phyloP scores from a whole-genome alignment of 345 rosid species.

The Euphorbia pulcherrima region DNA sequence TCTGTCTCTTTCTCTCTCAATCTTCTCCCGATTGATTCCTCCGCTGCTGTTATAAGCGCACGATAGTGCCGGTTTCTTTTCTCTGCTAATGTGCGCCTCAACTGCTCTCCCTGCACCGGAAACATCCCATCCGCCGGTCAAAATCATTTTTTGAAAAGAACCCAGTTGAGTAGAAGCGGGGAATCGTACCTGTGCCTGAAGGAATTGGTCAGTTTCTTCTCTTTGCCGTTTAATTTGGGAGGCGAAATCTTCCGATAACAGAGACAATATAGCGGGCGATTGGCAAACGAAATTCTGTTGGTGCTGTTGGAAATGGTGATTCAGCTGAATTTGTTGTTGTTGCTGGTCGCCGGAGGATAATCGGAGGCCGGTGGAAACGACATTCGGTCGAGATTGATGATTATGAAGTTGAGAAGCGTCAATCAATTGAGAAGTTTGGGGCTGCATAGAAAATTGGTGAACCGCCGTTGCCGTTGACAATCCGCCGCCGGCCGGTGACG shows the following conservation, averaged over 20 bases:
- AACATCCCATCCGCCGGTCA: not conserved
- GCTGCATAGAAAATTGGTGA: conserved; percentile 37
- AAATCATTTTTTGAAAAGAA: not conserved
- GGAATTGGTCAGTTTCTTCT: conserved; percentile 70
- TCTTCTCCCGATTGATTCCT: conserved; percentile 52
- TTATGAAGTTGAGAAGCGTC: conserved; percentile 52
- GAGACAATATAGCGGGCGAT: conserved; percentile 32
- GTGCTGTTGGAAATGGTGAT: conserved; percentile 8
- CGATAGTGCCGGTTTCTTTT: conserved; percentile 70
- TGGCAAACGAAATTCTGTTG: conserved; percentile 27
- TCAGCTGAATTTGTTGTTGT: conserved; percentile 14
- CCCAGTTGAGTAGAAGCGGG: conserved; percentile 7
- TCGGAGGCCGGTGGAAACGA: conserved; percentile 75
- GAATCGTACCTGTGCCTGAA: conserved; percentile 62
- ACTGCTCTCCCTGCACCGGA: conserved; percentile 56
- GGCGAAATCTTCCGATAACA: conserved; percentile 49
- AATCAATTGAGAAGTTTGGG: conserved; percentile 44
- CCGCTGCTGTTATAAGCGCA: conserved; percentile 62
- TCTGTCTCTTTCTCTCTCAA: conserved; percentile 68
- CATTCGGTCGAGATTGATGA: conserved; percentile 42
- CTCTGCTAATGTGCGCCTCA: conserved; percentile 69
- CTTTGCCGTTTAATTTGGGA: conserved; percentile 61
- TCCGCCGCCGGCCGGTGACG: not conserved
- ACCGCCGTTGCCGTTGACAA: conserved; percentile 7
- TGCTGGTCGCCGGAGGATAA: conserved; percentile 53